A percentile compares a stretch with the other conserved stretches of the same genome.
These are phyloP conservation scores for Avena sativa DNA, from an alignment of 176 grass and related monocot genomes.

Conservation along the genomic window DNA sequence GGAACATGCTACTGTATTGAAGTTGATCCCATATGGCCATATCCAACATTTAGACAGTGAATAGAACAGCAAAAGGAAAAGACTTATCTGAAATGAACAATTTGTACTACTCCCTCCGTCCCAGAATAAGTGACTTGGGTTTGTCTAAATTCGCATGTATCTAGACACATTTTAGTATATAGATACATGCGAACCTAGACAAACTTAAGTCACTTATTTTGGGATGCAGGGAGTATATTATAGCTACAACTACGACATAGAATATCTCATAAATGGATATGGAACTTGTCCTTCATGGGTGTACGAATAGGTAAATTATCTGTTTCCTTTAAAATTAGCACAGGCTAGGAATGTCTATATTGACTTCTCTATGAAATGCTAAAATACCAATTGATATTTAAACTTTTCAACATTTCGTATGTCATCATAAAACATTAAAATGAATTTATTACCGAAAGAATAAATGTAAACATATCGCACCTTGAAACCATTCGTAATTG, in stretches of 20 bases:
- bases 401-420: neutral
- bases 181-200: too few species aligned
- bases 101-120: neutral
- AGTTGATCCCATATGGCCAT: constrained; percentile 9
- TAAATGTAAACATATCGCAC: constrained; percentile 3
- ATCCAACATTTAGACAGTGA: constrained; percentile 16
- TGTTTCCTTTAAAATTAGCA: constrained; percentile 8
- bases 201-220: too few species aligned
- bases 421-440: neutral
- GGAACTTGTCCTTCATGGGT: neutral
- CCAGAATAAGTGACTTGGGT: too few species aligned
- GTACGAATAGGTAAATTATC: neutral
- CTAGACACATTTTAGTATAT: too few species aligned
- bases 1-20: constrained; percentile 25
- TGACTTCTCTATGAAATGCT: constrained; percentile 10
- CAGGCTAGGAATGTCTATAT: constrained; percentile 1
- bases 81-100: neutral
- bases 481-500: constrained; percentile 7
- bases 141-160: too few species aligned
- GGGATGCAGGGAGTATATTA: neutral
- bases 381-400: neutral
- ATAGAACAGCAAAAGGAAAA: neutral
- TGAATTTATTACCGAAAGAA: neutral
- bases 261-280: constrained; percentile 12
- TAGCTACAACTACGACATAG: neutral